Evolutionary conservation across 768 basidiomycete genomes (phyloP).

Genomic region (Cubamyces sp.): DNA sequence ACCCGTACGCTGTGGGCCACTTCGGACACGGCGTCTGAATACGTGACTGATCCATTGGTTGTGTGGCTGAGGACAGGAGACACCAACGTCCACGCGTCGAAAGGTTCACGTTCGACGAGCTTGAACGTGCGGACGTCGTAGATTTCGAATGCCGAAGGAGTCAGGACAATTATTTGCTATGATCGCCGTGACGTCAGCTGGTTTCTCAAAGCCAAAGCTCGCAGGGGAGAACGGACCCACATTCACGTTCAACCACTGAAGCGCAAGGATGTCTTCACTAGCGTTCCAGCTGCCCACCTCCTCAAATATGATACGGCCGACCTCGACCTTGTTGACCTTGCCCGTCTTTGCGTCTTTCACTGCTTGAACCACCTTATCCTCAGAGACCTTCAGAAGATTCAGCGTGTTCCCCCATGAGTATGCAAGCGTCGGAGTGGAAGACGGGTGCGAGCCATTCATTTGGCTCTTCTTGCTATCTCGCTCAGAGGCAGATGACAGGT

Average conservation of each 20-base stretch:
- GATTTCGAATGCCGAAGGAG: slow-evolving; percentile 60
- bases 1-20: slow-evolving; percentile 73
- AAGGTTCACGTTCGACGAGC: slow-evolving; percentile 63
- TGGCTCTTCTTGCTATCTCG: slow-evolving; percentile 34
- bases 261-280: slow-evolving; percentile 63
- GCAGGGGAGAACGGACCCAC: slow-evolving; percentile 58
- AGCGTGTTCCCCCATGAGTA: slow-evolving; percentile 84
- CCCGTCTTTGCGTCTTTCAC: slow-evolving; percentile 59
- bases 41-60: slow-evolving; percentile 49
- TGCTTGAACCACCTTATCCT: slow-evolving; percentile 55
- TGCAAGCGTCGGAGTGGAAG: slow-evolving; percentile 63
- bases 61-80: slow-evolving; percentile 56
- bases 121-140: slow-evolving; percentile 63
- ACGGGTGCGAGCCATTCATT: slow-evolving; percentile 15
- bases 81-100: slow-evolving; percentile 59
- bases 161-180: slow-evolving; percentile 74
- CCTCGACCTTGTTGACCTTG: slow-evolving; percentile 60
- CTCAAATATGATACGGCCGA: slow-evolving; percentile 68
- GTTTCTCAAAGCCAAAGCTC: not conserved
- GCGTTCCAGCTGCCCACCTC: slow-evolving; percentile 62
- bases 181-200: not conserved
- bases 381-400: slow-evolving; percentile 66
- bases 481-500: slow-evolving; percentile 21
- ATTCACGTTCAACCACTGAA: slow-evolving; percentile 88
- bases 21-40: slow-evolving; percentile 53